Conservation (phyloP, 768 basidiomycete genomes). For the Rossbeevera mucosa region DNA sequence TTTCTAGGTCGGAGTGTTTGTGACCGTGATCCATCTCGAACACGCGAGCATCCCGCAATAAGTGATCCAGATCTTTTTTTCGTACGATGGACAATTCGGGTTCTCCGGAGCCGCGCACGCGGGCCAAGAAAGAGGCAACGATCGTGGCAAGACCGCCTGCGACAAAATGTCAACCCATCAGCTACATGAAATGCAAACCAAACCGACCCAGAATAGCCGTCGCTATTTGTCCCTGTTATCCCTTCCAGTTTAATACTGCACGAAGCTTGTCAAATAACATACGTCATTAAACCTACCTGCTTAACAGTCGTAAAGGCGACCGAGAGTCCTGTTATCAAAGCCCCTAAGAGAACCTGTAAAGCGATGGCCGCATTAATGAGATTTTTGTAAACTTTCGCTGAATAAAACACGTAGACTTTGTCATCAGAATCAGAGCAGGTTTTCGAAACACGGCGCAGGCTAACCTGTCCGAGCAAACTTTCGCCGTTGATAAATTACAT, state of each 20-base stretch:
- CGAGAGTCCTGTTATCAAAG: conserved; percentile 62
- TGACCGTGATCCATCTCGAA: conserved; percentile 58
- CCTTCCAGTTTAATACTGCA: not conserved
- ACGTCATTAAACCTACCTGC: conserved; percentile 34
- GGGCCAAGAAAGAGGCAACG: conserved; percentile 68
- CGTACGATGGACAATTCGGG: conserved; percentile 57
- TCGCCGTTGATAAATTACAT: conserved; percentile 42
- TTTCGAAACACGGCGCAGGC: not conserved
- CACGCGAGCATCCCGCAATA: conserved; percentile 55
- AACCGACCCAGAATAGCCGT: conserved; percentile 38
- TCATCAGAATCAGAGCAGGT: conserved; percentile 9
- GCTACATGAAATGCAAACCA: not conserved
- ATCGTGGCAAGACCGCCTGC: conserved; percentile 63
- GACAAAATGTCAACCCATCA: not conserved
- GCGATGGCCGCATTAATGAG: conserved; percentile 49
- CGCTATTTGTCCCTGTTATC: conserved; percentile 27
- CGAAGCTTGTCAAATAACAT: no score
- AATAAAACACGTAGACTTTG: not conserved
- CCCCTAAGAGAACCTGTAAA: conserved; percentile 59
- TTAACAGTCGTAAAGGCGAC: conserved; percentile 39
- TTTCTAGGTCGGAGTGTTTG: conserved; percentile 9
- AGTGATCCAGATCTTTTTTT: conserved; percentile 59
- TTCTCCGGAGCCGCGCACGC: conserved; percentile 63
- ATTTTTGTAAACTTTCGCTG: conserved; percentile 20
- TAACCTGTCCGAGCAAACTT: conserved; percentile 47